Base-by-base conservation (phyloP, 2,329 filamentous ascomycete genomes). In the Microthyrium microscopicum region DNA sequence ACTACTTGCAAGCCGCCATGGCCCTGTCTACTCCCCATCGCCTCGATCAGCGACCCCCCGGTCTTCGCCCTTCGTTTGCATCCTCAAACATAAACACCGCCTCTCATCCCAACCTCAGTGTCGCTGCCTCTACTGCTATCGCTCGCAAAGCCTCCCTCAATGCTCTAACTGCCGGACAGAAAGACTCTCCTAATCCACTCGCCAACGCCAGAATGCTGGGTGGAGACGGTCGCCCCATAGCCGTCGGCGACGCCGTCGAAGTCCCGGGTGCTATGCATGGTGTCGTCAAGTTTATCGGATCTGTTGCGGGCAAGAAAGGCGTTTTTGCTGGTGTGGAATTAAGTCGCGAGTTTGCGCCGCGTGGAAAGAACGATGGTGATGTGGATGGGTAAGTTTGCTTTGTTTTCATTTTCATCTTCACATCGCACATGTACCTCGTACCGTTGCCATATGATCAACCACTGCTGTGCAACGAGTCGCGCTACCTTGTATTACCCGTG, bases 331-430 rank as follows among this genome's bases (percentile, higher is more conserved):
- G 89, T 29, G 81, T 98, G 22, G 89, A 98, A 56, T 65, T 98
- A 41, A 73, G 77, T 46, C 62, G 70, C 34, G 80, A 92, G 44
- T 91, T 77, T 60, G 80, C 84, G 21, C 56, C 66, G 33, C 72
- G 78, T 50, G 89, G 89, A 21, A 98, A 98, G 64, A 98, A 98
- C 51, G 91, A 71, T 47, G 89, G 89, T 41, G 85, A 93, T 54
- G 89, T 95, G 35, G 87, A 95, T 45, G 89, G 87, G 81, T 87
- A 66, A 56, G 71, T 49, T 15, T n/a, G 16, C 11, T 17, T 6
- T 9, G 29, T 31, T 18, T 21, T 16, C 17, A 12, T 17, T 20
- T 25, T 25, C n/a, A n/a, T n/a, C n/a, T n/a, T n/a, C n/a, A n/a
- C n/a, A n/a, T n/a, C n/a, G n/a, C n/a, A 32, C 16, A 11, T n/a